phyloP scores from a whole-genome alignment of 192 early-diverging fungal genomes.

The Gaertneriomyces semiglobifer region DNA sequence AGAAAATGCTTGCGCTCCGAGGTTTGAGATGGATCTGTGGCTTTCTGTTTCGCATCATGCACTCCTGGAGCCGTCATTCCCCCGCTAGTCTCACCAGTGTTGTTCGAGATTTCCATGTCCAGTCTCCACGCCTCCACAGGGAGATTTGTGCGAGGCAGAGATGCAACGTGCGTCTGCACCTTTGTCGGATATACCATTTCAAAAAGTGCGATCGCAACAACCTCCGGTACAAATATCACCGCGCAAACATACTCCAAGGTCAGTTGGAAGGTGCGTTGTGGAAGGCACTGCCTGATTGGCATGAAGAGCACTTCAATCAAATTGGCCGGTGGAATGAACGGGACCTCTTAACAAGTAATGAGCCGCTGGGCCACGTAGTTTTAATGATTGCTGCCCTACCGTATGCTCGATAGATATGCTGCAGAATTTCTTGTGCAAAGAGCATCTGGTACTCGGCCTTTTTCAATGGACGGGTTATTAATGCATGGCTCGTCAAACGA shows the following conservation, averaged over 20 bases:
- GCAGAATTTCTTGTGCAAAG: slow-evolving; percentile 19
- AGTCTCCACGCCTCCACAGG: slow-evolving; percentile 28
- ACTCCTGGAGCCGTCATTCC: not conserved
- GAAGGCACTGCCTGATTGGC: not conserved
- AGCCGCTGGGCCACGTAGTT: too few species aligned
- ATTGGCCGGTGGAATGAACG: slow-evolving; percentile 29
- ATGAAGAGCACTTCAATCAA: slow-evolving; percentile 17
- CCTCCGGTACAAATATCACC: slow-evolving; percentile 16
- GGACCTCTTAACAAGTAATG: slow-evolving; percentile 5
- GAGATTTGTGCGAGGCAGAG: not conserved
- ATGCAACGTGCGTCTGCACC: slow-evolving; percentile 1
- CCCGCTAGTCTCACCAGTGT: not conserved
- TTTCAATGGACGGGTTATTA: not conserved
- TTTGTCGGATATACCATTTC: slow-evolving; percentile 12
- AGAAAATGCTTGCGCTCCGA: too few species aligned
- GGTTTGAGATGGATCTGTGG: not conserved
- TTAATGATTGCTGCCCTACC: too few species aligned
- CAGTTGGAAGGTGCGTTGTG: not conserved
- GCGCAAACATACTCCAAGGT: slow-evolving; percentile 20
- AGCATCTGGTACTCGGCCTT: slow-evolving; percentile 24
- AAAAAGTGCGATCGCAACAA: slow-evolving; percentile 13
- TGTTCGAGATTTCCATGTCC: slow-evolving; percentile 10
- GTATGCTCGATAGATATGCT: slow-evolving; percentile 13
- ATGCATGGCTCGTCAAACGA: not conserved
- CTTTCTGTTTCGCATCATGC: not conserved